phyloP scores from a whole-genome alignment of 352 stramenopile genomes.

The Pythium guiyangense region DNA sequence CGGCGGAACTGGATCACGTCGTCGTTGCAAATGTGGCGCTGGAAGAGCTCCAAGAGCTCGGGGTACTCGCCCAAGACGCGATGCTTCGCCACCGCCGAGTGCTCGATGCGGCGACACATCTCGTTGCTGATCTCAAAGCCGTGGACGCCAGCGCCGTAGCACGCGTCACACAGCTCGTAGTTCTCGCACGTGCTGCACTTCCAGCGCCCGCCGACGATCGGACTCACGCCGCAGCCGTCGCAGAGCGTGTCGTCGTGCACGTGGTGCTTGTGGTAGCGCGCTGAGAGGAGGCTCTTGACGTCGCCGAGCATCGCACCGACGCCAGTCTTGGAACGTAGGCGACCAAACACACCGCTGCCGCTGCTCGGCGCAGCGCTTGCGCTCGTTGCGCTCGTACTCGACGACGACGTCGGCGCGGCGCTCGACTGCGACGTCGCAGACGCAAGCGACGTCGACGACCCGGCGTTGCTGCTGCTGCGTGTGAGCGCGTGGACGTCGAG shows the following conservation, averaged over 20 bases:
- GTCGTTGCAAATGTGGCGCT: conserved; percentile 62
- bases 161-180: conserved; percentile 63
- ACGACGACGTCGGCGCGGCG: conserved; percentile 18
- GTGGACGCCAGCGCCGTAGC: conserved; percentile 63
- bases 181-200: conserved; percentile 71
- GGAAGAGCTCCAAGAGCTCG: conserved; percentile 68
- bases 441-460: not conserved
- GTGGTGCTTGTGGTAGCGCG: conserved; percentile 54
- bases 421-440: conserved; percentile 1
- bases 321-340: conserved; percentile 38
- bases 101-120: conserved; percentile 63
- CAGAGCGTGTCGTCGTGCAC: conserved; percentile 79
- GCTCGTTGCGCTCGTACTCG: conserved; percentile 6
- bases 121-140: conserved; percentile 68
- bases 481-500: conserved; percentile 19
- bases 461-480: not conserved
- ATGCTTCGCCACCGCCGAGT: conserved; percentile 46
- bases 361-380: not conserved
- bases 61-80: conserved; percentile 47
- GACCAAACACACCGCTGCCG: conserved; percentile 41
- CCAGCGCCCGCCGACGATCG: conserved; percentile 73
- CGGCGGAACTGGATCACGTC: conserved; percentile 64
- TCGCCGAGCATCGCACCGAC: conserved; percentile 49
- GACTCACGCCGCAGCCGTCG: conserved; percentile 70
- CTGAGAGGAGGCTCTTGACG: conserved; percentile 47